Evolutionary conservation across 495 filamentous ascomycete genomes (phyloP).

Genomic region (Penicillium cinerascens): DNA sequence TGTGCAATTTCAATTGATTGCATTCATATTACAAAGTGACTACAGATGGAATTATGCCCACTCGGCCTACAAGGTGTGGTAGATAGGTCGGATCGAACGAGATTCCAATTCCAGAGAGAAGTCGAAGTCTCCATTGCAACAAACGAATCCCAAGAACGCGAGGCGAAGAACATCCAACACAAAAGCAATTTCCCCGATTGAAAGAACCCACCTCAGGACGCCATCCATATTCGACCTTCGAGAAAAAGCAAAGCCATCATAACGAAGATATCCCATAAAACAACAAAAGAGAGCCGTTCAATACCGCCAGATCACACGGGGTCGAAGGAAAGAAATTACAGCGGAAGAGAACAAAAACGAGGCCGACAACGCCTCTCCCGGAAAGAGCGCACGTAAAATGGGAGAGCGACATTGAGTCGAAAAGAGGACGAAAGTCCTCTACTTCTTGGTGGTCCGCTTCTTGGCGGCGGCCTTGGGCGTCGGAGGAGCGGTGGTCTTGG

Average conservation of each 20-base stretch:
- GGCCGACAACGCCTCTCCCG: conserved; percentile 14
- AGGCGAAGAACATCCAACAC: conserved; percentile 3
- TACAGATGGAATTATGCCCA: neutral
- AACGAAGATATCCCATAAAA: conserved; percentile 37
- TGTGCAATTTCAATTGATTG: neutral
- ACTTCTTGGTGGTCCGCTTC: conserved; percentile 62
- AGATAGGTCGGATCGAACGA: conserved; percentile 2
- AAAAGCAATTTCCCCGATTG: conserved; percentile 31
- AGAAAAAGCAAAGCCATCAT: conserved; percentile 30
- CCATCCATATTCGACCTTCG: conserved; percentile 33
- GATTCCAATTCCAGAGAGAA: conserved; percentile 15
- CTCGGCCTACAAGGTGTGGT: neutral
- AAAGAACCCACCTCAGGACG: conserved; percentile 42
- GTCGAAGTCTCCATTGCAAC: neutral
- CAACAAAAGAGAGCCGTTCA: conserved; percentile 30
- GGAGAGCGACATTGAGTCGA: conserved; percentile 19
- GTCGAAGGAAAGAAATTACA: conserved; percentile 30
- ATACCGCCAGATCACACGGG: conserved; percentile 24
- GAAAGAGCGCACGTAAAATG: conserved; percentile 30
- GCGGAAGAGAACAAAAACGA: conserved; percentile 21
- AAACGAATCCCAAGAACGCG: neutral
- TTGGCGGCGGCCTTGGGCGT: conserved; percentile 54
- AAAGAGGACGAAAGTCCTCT: conserved; percentile 18
- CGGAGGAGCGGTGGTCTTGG: conserved; percentile 58
- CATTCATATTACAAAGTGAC: neutral